A percentile compares a stretch with the other conserved stretches of the same genome.
These are phyloP conservation scores for Podochytrium sp. DNA, from an alignment of 192 early-diverging fungal genomes.

Conservation along the genomic window DNA sequence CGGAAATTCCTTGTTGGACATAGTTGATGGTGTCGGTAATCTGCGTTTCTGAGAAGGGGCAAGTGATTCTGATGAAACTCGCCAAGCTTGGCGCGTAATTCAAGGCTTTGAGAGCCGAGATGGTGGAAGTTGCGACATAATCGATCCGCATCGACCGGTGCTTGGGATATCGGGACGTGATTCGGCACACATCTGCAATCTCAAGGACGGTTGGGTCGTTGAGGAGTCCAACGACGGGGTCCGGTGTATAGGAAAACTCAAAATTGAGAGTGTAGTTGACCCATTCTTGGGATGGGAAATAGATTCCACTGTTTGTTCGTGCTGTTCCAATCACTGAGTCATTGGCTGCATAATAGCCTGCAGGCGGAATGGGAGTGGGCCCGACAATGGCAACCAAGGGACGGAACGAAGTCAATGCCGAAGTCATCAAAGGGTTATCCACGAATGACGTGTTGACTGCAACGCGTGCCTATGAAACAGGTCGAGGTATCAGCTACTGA, in stretches of 20 bases:
- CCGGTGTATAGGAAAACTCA: constrained; percentile 28
- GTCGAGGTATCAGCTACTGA: neutral
- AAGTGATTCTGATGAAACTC: constrained; percentile 6
- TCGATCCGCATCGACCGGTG: neutral
- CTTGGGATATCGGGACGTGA: constrained; percentile 1
- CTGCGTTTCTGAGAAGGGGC: constrained; percentile 14
- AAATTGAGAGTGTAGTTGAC: constrained; percentile 34
- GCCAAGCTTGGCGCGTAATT: neutral
- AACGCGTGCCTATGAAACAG: constrained; percentile 1
- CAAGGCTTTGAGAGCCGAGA: neutral
- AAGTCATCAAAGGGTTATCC: neutral
- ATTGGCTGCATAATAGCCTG: neutral
- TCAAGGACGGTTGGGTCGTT: constrained; percentile 18
- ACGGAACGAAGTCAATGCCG: neutral
- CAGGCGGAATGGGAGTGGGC: neutral
- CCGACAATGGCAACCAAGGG: neutral
- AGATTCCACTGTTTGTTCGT: neutral
- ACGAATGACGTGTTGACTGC: constrained; percentile 9
- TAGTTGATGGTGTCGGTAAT: constrained; percentile 7
- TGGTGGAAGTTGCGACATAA: constrained; percentile 5
- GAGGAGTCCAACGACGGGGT: constrained; percentile 15
- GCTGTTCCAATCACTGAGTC: constrained; percentile 27
- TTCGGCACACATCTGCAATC: constrained; percentile 18
- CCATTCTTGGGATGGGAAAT: constrained; percentile 19
- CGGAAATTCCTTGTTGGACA: neutral